Base-by-base conservation (phyloP, 1,284 basidiomycete genomes). In the Trichosporon sp. region DNA sequence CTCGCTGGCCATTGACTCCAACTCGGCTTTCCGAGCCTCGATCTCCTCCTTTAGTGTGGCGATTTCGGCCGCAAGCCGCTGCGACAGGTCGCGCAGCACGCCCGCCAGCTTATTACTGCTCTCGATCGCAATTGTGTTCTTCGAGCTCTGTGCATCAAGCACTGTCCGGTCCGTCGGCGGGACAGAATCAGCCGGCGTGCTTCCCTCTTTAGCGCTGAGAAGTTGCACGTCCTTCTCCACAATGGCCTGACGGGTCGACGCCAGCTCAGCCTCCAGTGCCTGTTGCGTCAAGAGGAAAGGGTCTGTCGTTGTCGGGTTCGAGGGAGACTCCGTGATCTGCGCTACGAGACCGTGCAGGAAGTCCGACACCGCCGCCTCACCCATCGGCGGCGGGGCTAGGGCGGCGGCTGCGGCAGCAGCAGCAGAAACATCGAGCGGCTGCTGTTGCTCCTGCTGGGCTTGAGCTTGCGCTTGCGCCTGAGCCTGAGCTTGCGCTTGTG, bases 311-410 rank as follows among this genome's bases (percentile, higher is more conserved):
- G 43, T 68, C 65, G 54, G 10, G 5, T 48, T 65, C 0, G 2
- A 61, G 21, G 11, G 21, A 0, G 70, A 10, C 0, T 46, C 66
- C 0, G 75, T 65, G 48, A 76, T 59, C 32, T 65, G 71, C 40
- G 56, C 38, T 1, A 75, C 72, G 2, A 76, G 70, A 7, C 75
- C 75, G 51, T 72, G 66, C 8, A 73, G 54, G 32, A 71, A 76
- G 64, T 76, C 75, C 3, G 54, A 48, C 4, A 68, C 46, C 1
- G 63, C 56, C 1, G 71, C 69, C 5, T 63, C 35, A 40, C 26
- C 31, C 66, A 66, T 26, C 5, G 43, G 43, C 12, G 26, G 66
- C n/a, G 66, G 46, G 10, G 46, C 48, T 1, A 48, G 40, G 3
- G 37, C 64, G 1, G 64, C 64, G 12, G 40, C 65, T 1, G 65